Evolutionary conservation across 345 rosid species (phyloP), one percentile per base, ranked within the genome.

Genomic region (Dipteronia sinensis): DNA sequence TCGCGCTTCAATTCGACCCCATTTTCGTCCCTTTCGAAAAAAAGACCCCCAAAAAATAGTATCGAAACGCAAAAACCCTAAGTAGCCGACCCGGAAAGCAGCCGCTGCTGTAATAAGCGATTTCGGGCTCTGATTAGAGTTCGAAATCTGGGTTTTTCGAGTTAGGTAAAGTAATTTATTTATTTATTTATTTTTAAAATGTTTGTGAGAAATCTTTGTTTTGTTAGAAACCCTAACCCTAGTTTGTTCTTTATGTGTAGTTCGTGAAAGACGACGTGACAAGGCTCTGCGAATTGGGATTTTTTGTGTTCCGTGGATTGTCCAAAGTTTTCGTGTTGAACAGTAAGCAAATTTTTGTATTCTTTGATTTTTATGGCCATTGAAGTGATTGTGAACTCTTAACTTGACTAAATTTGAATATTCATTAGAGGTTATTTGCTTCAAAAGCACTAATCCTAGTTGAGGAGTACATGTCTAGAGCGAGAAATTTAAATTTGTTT

Each of bases 61-160:
- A 42, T 34, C 38, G 1, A 34, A 34, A 34, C 38, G 38, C 72
- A 72, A 71, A 65, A 76, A 76, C 66, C 72, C 65, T 67, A 55
- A 40, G n/a, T 27, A 2, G 1, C 25, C 55, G 10, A 25, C n/a
- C 19, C 69, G 11, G 2, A 59, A 1, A n/a, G 11, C 9, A 0
- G 22, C 31, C 17, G 42, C 47, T 47, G 27, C n/a, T 1, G 12
- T 3, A 0, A 5, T 46, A 65, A 65, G 42, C 19, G 19, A 7
- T 11, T 1, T 13, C 16, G 3, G 17, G 19, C 34, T 29, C 22
- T 22, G 10, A 67, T 38, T 76, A 4, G 40, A 15, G 1, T 2
- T 75, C 4, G 19, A 38, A 76, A 15, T 53, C 38, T 15, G 23
- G 31, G 40, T 13, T 49, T 58, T n/a, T 58, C 8, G 10, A 0